Conservation (phyloP, 768 basidiomycete genomes). For the Rhizopogon vesiculosus region DNA sequence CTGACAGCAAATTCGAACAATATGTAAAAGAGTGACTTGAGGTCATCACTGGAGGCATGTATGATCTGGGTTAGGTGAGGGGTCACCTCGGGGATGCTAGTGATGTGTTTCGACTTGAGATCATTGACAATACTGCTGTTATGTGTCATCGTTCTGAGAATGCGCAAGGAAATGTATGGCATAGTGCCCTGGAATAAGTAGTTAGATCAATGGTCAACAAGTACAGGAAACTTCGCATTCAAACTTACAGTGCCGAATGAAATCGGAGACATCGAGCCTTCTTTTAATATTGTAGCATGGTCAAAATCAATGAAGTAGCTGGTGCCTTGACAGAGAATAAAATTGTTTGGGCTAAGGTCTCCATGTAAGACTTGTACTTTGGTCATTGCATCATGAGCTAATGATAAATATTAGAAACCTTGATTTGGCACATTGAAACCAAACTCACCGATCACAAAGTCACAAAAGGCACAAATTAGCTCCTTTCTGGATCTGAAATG, state of each 20-base stretch:
- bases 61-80: too few species aligned
- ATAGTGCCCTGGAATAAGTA: not conserved
- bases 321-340: not conserved
- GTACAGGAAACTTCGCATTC: not conserved
- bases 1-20: not conserved
- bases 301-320: not conserved
- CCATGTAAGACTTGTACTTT: not conserved
- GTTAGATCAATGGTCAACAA: not conserved
- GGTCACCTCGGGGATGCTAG: too few species aligned
- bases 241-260: not conserved
- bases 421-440: not conserved
- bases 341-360: not conserved
- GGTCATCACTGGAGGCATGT: not conserved
- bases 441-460: not conserved
- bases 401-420: not conserved
- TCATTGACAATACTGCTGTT: too few species aligned
- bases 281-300: not conserved
- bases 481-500: not conserved
- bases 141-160: not conserved
- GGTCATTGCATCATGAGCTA: not conserved
- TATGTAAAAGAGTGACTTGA: not conserved
- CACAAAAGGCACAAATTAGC: constrained; percentile 3
- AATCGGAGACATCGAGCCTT: not conserved
- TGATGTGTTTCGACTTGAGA: too few species aligned
- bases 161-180: not conserved